Percentiles rank a stretch among this genome's conserved stretches.
Conservation (phyloP, 345 rosid genomes). For the Brassica juncea region DNA sequence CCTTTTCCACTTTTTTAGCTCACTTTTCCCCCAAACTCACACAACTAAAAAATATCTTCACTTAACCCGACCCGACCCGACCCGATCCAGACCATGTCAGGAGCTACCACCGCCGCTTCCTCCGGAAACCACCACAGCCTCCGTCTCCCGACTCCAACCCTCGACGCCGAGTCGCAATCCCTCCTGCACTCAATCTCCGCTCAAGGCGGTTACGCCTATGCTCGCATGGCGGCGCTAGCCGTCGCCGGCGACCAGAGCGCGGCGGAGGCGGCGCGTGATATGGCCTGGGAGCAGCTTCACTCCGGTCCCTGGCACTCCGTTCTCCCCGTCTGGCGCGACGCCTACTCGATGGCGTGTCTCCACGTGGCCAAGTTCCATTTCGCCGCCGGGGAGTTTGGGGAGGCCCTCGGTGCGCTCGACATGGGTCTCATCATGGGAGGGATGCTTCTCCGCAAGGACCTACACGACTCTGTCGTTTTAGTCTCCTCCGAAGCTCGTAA, state of each 20-base stretch:
- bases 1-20: slow-evolving; percentile 30
- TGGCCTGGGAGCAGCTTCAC: slow-evolving; percentile 99
- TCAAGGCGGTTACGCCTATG: slow-evolving; percentile 86
- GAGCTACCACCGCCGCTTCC: slow-evolving; percentile 21
- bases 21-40: slow-evolving; percentile 33
- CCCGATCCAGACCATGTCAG: slow-evolving; percentile 32
- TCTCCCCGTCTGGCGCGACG: slow-evolving; percentile 94
- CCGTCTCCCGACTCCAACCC: slow-evolving; percentile 62
- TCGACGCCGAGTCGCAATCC: slow-evolving; percentile 60
- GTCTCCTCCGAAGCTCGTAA: slow-evolving; percentile 51
- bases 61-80: not conserved
- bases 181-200: slow-evolving; percentile 67
- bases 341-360: slow-evolving; percentile 91
- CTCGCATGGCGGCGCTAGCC: slow-evolving; percentile 71
- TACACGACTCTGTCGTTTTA: slow-evolving; percentile 57
- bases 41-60: slow-evolving; percentile 24
- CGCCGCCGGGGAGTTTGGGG: slow-evolving; percentile 60
- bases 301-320: slow-evolving; percentile 98
- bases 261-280: slow-evolving; percentile 93
- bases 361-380: slow-evolving; percentile 66
- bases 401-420: slow-evolving; percentile 80
- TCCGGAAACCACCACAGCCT: slow-evolving; percentile 15
- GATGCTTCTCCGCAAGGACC: slow-evolving; percentile 64
- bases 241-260: slow-evolving; percentile 74
- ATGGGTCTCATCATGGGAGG: slow-evolving; percentile 99